Base-by-base conservation (phyloP, 2,329 filamentous ascomycete genomes). In the Trichoderma sp. region DNA sequence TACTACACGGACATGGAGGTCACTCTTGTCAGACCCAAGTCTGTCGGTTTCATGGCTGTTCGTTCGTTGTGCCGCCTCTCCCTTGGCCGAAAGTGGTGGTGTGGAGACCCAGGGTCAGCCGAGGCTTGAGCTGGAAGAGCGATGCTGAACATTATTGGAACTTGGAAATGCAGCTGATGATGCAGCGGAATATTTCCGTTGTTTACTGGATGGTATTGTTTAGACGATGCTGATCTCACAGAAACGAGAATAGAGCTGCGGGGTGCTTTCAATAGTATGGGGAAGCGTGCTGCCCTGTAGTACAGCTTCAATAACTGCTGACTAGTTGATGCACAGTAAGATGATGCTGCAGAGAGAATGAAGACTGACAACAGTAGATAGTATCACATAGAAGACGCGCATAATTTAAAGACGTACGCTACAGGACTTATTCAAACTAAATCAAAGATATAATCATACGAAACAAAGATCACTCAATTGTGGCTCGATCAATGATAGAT, bases 31-130 rank as follows among this genome's bases (percentile, higher is more conserved):
- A 65, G 63, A 65, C 53, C 47, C 30, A 39, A 39, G 64, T 57
- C 56, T 43, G 65, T 51, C 39, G 26, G 26, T 43, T 60, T 32
- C 6, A 18, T 26, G 47, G 21, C n/a, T 36, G 53, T 18, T 60
- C n/a, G 53, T 32, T 15, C 3, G 34, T 58, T 26, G 53, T 15
- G 53, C 34, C 53, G 21, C 14, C 3, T 36, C 43, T 53, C 47
- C 47, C 47, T 28, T 28, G n/a, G 26, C 39, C 34, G 36, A 30
- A 43, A 34, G 14, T 60, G 65, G 65, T 30, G 47, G 47, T 53
- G 47, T 53, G 47, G 65, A 58, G 65, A 60, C 65, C 53, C n/a
- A n/a, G 11, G 32, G 65, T 36, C 65, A 68, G 53, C 65, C 65
- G 65, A 68, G 65, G 65, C 65, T 43, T 34, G 32, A 57, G 64